A percentile compares a stretch with the other conserved stretches of the same genome.
Evolutionary conservation across 352 stramenopile genomes (phyloP).

Genomic region (Phytopythium sindhum): DNA sequence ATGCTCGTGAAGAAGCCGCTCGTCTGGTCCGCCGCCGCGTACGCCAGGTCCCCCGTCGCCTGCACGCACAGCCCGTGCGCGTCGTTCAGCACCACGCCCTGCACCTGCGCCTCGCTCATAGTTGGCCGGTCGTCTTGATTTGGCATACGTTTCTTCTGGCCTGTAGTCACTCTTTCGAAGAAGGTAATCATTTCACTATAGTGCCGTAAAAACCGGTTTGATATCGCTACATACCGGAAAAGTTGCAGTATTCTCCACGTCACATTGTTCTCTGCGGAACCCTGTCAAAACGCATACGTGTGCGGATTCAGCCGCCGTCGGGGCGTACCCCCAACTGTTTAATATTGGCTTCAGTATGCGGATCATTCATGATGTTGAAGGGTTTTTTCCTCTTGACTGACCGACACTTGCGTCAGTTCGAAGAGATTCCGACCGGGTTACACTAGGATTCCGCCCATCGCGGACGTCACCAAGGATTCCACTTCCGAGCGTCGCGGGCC

Average conservation of each 20-base stretch:
- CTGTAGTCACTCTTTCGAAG: neutral
- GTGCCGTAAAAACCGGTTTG: neutral
- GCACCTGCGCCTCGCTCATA: conserved; percentile 39
- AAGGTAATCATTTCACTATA: neutral
- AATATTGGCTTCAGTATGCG: neutral
- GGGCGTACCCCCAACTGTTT: neutral
- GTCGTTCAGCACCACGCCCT: conserved; percentile 74
- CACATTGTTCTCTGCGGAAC: neutral
- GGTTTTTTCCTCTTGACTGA: neutral
- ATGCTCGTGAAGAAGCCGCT: conserved; percentile 81
- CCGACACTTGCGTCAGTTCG: conserved; percentile 3
- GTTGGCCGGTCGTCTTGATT: conserved; percentile 2
- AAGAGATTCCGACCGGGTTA: conserved; percentile 1
- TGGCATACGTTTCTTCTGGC: neutral
- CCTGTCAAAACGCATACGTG: neutral
- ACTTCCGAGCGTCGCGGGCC: neutral
- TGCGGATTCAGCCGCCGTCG: neutral
- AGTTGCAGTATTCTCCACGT: neutral
- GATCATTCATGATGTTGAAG: neutral
- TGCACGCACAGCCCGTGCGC: conserved; percentile 67
- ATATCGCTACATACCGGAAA: neutral
- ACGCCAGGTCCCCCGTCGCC: conserved; percentile 59
- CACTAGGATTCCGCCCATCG: conserved; percentile 2
- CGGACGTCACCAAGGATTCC: neutral
- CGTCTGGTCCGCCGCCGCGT: conserved; percentile 38